Conservation (phyloP, 768 basidiomycete genomes). For the Calocybe indica region DNA sequence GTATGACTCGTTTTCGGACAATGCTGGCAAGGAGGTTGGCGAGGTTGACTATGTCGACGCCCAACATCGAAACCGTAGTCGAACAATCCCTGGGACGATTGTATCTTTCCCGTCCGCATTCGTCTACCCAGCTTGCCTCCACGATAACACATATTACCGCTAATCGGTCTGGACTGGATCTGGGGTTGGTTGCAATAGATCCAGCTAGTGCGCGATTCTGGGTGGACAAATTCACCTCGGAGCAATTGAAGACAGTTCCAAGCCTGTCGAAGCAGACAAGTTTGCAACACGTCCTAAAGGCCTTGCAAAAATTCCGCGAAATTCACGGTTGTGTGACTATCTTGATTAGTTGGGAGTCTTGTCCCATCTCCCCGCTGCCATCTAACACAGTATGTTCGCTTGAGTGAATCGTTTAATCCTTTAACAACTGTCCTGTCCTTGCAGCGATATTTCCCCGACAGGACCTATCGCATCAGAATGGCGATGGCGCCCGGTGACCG, state of each 20-base stretch:
- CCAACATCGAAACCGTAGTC: constrained; percentile 20
- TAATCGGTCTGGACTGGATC: constrained; percentile 43
- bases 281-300: constrained; percentile 39
- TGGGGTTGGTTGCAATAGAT: constrained; percentile 69
- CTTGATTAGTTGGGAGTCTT: constrained; percentile 55
- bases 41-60: constrained; percentile 19
- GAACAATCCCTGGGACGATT: constrained; percentile 42
- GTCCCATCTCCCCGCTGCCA: neutral
- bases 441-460: too few species aligned
- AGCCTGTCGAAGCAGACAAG: constrained; percentile 15
- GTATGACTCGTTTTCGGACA: constrained; percentile 44
- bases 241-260: constrained; percentile 36
- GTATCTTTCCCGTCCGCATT: constrained; percentile 65
- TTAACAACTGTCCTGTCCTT: too few species aligned
- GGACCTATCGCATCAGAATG: too few species aligned
- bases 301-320: constrained; percentile 41
- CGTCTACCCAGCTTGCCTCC: constrained; percentile 62
- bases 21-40: constrained; percentile 46
- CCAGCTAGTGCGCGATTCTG: constrained; percentile 76
- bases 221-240: constrained; percentile 61
- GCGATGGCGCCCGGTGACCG: too few species aligned
- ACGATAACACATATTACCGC: constrained; percentile 53
- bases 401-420: too few species aligned
- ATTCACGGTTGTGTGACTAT: constrained; percentile 46
- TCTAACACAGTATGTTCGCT: neutral